A percentile compares a stretch with the other conserved stretches of the same genome.
Evolutionary conservation across 1,284 basidiomycete genomes (phyloP).

Genomic region (Ganoderma multipileum): DNA sequence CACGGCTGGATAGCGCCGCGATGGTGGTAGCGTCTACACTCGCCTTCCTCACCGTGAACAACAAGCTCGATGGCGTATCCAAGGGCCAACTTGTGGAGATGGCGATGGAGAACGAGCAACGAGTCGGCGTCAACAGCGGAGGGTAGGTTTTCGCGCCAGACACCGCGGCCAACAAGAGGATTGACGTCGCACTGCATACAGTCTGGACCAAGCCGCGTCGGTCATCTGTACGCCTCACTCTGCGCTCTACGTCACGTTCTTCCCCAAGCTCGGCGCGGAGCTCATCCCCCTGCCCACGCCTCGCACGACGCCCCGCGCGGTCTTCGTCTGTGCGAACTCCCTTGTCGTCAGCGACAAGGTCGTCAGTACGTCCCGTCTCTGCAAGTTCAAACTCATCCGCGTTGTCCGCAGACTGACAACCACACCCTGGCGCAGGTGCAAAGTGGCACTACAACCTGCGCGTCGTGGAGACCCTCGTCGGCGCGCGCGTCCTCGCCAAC

Average conservation of each 20-base stretch:
- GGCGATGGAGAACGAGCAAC: conserved; percentile 83
- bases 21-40: conserved; percentile 87
- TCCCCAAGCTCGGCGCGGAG: conserved; percentile 72
- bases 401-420: neutral
- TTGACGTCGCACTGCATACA: conserved; percentile 32
- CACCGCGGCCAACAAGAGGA: too few species aligned
- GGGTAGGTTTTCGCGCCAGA: conserved; percentile 53
- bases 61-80: conserved; percentile 61
- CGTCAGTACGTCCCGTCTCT: conserved; percentile 43
- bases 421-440: conserved; percentile 48
- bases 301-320: conserved; percentile 51
- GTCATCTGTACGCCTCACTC: conserved; percentile 74
- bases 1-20: conserved; percentile 60
- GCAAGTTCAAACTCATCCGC: neutral
- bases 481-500: conserved; percentile 74
- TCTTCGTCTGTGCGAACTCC: conserved; percentile 86
- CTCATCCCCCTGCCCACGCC: conserved; percentile 66
- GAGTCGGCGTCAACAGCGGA: conserved; percentile 83
- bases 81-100: conserved; percentile 81
- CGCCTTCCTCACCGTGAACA: conserved; percentile 78
- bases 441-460: conserved; percentile 86
- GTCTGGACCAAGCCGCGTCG: conserved; percentile 87
- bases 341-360: conserved; percentile 86
- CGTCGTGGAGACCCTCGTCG: conserved; percentile 85
- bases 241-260: conserved; percentile 83